Evolutionary conservation across 192 early-diverging fungal genomes (phyloP).

Genomic region (Mortierella hygrophila): DNA sequence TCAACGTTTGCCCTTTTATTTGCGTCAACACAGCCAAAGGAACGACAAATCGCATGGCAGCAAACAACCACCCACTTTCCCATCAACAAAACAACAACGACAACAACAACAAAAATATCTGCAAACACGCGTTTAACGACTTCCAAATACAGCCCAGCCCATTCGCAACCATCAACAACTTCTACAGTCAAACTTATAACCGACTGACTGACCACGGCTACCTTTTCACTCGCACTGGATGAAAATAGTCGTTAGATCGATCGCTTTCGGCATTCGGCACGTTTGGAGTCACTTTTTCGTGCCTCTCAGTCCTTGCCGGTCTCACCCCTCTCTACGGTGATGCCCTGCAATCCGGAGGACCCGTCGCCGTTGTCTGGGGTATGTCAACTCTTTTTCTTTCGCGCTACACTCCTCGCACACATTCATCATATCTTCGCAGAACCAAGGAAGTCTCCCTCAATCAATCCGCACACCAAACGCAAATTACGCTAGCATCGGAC

Average conservation of each 20-base stretch:
- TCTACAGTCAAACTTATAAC: background rate
- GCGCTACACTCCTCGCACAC: background rate
- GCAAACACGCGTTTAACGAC: too few relatives aligned
- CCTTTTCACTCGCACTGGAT: background rate
- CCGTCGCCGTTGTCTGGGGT: slow-evolving; percentile 64
- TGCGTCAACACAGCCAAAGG: background rate
- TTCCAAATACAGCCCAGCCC: too few relatives aligned
- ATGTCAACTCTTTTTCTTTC: background rate
- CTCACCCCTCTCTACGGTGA: slow-evolving; percentile 66
- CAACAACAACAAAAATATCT: too few relatives aligned
- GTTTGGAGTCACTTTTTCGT: slow-evolving; percentile 69
- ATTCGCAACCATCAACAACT: too few relatives aligned
- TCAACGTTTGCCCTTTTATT: background rate
- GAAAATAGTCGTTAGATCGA: slow-evolving; percentile 63
- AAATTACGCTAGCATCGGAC: background rate
- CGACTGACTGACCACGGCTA: background rate
- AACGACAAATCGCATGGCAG: too few relatives aligned
- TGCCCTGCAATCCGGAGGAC: slow-evolving; percentile 61
- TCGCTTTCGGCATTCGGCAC: slow-evolving; percentile 63
- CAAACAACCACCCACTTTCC: too few relatives aligned
- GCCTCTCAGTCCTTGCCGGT: slow-evolving; percentile 64
- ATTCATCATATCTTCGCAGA: background rate
- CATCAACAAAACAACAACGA: too few relatives aligned
- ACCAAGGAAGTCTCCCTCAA: too few relatives aligned
- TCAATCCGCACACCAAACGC: background rate